phyloP scores from a whole-genome alignment of 352 stramenopile species.

The Aphanomyces cochlioides region DNA sequence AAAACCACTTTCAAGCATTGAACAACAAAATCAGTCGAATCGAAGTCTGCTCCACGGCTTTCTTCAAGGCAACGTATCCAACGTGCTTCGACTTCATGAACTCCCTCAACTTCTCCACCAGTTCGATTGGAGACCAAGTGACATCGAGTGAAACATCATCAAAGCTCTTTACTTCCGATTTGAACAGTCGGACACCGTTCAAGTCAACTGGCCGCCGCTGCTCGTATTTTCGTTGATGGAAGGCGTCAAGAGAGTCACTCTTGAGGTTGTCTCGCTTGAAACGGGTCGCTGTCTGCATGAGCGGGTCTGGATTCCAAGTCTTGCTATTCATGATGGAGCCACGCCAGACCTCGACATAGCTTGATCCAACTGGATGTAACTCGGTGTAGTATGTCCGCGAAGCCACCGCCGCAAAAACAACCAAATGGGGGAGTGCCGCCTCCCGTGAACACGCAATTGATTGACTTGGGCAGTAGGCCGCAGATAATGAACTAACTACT shows the following conservation, averaged over 20 bases:
- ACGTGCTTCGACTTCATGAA: constrained; percentile 30
- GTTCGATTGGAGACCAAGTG: constrained; percentile 31
- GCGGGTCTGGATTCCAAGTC: constrained; percentile 39
- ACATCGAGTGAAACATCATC: constrained; percentile 29
- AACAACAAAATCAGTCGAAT: too few relatives aligned
- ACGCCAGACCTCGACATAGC: constrained; percentile 43
- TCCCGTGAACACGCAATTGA: too few relatives aligned
- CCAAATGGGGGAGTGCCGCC: too few relatives aligned
- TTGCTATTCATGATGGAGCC: constrained; percentile 57
- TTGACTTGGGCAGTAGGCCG: too few relatives aligned
- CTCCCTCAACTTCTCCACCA: constrained; percentile 39
- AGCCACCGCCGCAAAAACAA: too few relatives aligned
- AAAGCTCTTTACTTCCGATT: constrained; percentile 35
- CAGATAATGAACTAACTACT: too few relatives aligned
- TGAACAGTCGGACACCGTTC: constrained; percentile 50
- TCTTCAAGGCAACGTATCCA: constrained; percentile 30
- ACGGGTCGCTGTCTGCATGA: constrained; percentile 27
- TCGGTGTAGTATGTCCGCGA: too few relatives aligned
- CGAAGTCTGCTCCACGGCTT: background rate
- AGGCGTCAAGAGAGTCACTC: constrained; percentile 11
- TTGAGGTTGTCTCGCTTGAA: constrained; percentile 42
- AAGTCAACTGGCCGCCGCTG: constrained; percentile 38
- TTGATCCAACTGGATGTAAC: too few relatives aligned
- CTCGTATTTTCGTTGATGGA: constrained; percentile 51
- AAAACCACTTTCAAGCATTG: too few relatives aligned